Conservation (phyloP, 805 yeast genomes). For the Candida koratica region DNA sequence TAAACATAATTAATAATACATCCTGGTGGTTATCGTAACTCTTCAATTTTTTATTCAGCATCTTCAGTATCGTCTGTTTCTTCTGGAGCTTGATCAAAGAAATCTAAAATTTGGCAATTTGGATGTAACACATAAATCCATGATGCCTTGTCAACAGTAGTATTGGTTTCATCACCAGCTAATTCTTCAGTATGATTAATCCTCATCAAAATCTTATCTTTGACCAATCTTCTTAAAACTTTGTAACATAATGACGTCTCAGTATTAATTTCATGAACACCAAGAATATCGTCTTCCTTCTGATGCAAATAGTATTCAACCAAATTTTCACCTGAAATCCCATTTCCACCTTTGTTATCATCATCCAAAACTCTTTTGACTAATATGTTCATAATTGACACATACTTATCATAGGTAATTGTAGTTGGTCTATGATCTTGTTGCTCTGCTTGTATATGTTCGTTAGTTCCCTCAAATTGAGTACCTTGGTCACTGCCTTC, state of each 20-base stretch:
- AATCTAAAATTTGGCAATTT: conserved; percentile 74
- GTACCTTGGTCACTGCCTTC: conserved; percentile 8
- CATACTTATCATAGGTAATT: conserved; percentile 82
- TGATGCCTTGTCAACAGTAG: conserved; percentile 17
- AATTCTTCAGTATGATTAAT: conserved; percentile 33
- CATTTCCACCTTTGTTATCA: conserved; percentile 49
- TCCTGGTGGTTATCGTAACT: background rate
- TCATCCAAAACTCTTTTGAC: conserved; percentile 61
- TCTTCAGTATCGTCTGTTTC: conserved; percentile 16
- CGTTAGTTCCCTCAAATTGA: conserved; percentile 1
- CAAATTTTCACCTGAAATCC: conserved; percentile 63
- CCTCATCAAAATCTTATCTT: conserved; percentile 76
- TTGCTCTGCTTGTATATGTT: conserved; percentile 11
- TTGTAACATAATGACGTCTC: conserved; percentile 72
- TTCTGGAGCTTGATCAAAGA: conserved; percentile 41
- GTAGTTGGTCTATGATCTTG: conserved; percentile 25
- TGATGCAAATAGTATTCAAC: conserved; percentile 79
- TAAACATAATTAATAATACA: conserved; percentile 7
- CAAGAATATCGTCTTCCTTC: conserved; percentile 63
- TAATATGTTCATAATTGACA: conserved; percentile 74
- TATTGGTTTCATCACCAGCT: conserved; percentile 17
- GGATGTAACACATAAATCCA: conserved; percentile 58
- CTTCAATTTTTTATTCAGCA: background rate
- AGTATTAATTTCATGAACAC: conserved; percentile 65
- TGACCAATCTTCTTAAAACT: conserved; percentile 77